Base-by-base conservation (phyloP, 176 grass and related monocot species). In the Cenchrus americanus region DNA sequence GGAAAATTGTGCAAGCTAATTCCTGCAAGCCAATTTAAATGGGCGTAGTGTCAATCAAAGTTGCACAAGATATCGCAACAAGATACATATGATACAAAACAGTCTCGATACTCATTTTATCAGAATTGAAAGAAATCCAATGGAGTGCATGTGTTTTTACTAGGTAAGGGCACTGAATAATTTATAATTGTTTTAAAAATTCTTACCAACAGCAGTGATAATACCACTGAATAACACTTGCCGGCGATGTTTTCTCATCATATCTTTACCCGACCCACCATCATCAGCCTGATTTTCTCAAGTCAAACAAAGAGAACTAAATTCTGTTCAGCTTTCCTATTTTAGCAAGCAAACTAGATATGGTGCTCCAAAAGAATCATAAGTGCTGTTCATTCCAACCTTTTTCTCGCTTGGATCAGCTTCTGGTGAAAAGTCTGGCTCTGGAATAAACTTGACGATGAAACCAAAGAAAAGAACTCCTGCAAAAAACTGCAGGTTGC, bases 171-270 rank as follows among this genome's bases (percentile, higher is more conserved):
- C 15, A 37, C 13, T 65, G 54, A 34, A 79, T 22, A 59, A 61
- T 82, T 84, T 58, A 68, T 19, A 69, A 84, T 24, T 8, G 49
- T 47, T 30, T 66, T 75, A 50, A 91, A 91, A 73, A 76, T 72
- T 40, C 91, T 93, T 88, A 98, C 93, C 89, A 79, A 98, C 89
- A 71, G 96, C 96, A 83, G 96, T 98, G 52, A 98, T 86, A 73
- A 98, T 95, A 18, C 96, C 96, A 91, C 93, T 98, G 73, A 95
- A 98, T 67, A 98, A 78, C 27, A 98, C 93, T 79, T 98, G 93
- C 0, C 85, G 92, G 11, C 87, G 90, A 83, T 98, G 91, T 77
- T 95, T 98, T 85, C 86, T 93, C 80, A 93, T 90, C 87, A 89
- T 90, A 88, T 94, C 93, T 91, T 98, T 95, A 55, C 91, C 91